Conservation (phyloP, 2,329 filamentous ascomycete species). For the Alternaria sp. region DNA sequence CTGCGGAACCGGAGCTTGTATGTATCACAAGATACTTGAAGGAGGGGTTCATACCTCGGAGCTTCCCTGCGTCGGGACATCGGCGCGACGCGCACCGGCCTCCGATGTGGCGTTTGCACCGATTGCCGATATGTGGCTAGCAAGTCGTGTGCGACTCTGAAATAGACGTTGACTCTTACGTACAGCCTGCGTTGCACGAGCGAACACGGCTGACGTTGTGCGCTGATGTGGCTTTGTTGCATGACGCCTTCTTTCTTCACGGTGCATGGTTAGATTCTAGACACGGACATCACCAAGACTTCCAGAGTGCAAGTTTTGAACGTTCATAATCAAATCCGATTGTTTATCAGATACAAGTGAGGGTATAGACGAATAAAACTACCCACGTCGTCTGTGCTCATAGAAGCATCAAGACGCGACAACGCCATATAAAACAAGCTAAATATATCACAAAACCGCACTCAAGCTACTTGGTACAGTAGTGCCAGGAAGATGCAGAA, state of each 20-base stretch:
- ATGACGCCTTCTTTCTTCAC: neutral
- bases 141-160: neutral
- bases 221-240: neutral
- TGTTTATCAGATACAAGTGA: slow-evolving; percentile 11
- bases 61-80: slow-evolving; percentile 19
- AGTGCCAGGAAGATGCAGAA: slow-evolving; percentile 17
- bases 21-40: slow-evolving; percentile 14
- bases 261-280: neutral
- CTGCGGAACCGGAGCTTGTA: slow-evolving; percentile 19
- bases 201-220: neutral
- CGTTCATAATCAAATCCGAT: neutral
- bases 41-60: slow-evolving; percentile 21
- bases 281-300: neutral
- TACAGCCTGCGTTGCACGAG: neutral
- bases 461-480: neutral
- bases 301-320: neutral
- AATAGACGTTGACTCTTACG: neutral
- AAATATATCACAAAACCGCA: neutral
- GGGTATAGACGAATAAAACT: slow-evolving; percentile 20
- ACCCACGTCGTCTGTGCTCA: neutral
- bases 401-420: neutral
- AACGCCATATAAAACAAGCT: slow-evolving; percentile 6
- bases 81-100: neutral
- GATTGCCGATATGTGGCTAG: slow-evolving; percentile 16
- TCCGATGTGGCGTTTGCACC: slow-evolving; percentile 3